Evolutionary conservation across 2,329 filamentous ascomycete species (phyloP).

Genomic region (Aureobasidium sp.): DNA sequence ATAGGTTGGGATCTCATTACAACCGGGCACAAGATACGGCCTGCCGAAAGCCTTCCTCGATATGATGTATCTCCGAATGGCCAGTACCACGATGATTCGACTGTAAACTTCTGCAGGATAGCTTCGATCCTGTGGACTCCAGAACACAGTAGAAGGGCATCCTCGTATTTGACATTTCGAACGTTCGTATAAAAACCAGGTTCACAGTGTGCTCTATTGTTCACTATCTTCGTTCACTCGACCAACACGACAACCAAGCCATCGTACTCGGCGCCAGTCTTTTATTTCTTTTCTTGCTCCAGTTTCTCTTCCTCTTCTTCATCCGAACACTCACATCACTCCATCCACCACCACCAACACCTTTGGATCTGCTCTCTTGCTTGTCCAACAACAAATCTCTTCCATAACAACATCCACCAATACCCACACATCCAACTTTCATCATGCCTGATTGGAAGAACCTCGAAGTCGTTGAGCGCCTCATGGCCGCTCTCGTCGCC

Average conservation of each 20-base stretch:
- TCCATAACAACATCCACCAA: not conserved
- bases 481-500: conserved; percentile 7
- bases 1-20: no score
- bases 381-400: not conserved
- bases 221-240: not conserved
- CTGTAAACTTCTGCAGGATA: no score
- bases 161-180: no score
- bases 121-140: no score
- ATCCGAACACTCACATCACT: not conserved
- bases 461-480: not conserved
- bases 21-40: no score
- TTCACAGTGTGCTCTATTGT: not conserved
- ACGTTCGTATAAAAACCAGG: no score
- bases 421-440: not conserved
- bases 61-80: no score
- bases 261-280: not conserved
- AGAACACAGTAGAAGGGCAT: no score
- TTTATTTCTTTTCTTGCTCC: not conserved
- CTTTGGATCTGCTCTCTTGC: not conserved
- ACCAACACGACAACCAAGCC: not conserved
- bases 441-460: conserved; percentile 14
- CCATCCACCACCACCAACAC: not conserved
- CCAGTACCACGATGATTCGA: no score
- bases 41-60: no score
- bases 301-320: not conserved